Evolutionary conservation across 2,329 filamentous ascomycete species (phyloP), one percentile per base, ranked within the genome.

Genomic region (Fusarium annulatum): DNA sequence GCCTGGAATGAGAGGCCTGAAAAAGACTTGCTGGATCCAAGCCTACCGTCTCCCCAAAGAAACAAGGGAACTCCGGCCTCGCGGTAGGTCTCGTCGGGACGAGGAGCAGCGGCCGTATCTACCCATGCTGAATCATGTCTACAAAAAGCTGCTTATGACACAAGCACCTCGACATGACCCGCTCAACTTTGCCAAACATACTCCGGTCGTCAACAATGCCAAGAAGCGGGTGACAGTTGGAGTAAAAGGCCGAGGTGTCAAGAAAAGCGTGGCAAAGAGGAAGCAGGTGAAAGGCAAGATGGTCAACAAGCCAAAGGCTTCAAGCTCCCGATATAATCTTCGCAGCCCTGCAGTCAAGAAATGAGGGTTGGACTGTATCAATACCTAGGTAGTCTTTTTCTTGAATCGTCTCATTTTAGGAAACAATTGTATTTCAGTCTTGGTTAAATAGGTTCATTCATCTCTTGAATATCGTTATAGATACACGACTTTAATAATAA

Each of bases 11-110:
- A 53, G n/a, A 1, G 51, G 51, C 51, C 8, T 39, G 7, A 1
- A 0, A 28, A 53, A 2, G 34, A 53, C 34, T 39, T 53, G 34
- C 23, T 28, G 51, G 34, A 3, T 5, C 51, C 0, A 2, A 14
- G 51, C 51, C 34, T 53, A 53, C 5, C 34, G 34, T 39, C 0
- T 53, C 34, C 23, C 34, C 19, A 2, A 26, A 3, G 3, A 21
- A 4, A 2, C 5, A 3, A 38, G 6, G 23, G 15, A 16, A 28
- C 51, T 53, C 34, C 4, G 51, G 6, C 19, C 51, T 16, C 51
- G 51, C 14, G 1, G 0, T 21, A 7, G 23, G 0, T 2, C 0
- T 14, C 2, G 0, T 7, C n/a, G 18, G 34, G 28, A 19, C 2
- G 5, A 16, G 21, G 36, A 45, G 39, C 3, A 55, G 15, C 23